Base-by-base conservation (phyloP, 2,329 filamentous ascomycete species). In the Stagonosporopsis rhizophila region DNA sequence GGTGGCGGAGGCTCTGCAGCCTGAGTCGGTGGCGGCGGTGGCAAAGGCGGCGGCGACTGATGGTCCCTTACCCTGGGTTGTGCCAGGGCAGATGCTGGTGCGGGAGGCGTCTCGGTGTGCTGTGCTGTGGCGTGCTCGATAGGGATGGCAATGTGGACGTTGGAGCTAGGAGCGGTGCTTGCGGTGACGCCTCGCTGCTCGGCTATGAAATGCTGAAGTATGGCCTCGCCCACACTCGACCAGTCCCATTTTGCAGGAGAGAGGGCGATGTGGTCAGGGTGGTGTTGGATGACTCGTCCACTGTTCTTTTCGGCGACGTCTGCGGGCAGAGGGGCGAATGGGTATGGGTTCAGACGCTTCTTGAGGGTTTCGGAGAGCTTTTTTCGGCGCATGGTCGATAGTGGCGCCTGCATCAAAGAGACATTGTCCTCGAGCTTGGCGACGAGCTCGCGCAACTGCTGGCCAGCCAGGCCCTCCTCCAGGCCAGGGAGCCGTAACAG, bases 401-500 rank as follows among this genome's bases (percentile, higher is more conserved):
- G 66, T 3, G 83, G 82, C 5, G 80, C 71, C 63, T 85, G 82
- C 37, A 80, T 73, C 22, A 82, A 69, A 9, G 85, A 86, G 14
- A 87, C 71, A 38, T 78, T 79, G 68, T 89, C 86, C 51, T 83
- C 75, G 3, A 88, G 69, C 23, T 79, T 76, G 20, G 70, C 66
- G 2, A 87, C 73, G 1, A 86, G 75, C 45, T 75, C 71, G 44
- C 66, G 69, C 40, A 75, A 49, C 49, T 76, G 71, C 41, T 76
- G 72, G 19, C 69, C 71, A 15, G 73, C 73, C 56, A 75, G 72
- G 3, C 71, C 72, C 52, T 75, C 73, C 42, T 76, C 72, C 14
- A 75, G 64, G 9, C 84, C 85, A n/a, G 86, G 79, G n/a, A 86
- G 77, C 38, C 82, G 81, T 23, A 85, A 71, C 23, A 83, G 76